phyloP scores from a whole-genome alignment of 352 stramenopile genomes.

The Globisporangium parvum region DNA sequence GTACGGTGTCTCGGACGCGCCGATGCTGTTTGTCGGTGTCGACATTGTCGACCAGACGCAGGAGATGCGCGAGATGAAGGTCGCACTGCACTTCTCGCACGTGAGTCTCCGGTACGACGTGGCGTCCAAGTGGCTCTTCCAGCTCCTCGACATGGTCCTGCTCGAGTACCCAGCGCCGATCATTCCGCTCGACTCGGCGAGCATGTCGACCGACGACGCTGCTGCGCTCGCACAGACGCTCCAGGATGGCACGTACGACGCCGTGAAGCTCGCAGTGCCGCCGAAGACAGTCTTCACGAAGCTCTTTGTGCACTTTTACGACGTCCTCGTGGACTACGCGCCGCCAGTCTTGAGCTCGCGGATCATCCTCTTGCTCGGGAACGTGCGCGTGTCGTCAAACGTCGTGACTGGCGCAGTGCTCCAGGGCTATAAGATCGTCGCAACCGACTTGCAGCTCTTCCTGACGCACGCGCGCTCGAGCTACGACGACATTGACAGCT shows the following conservation, averaged over 20 bases:
- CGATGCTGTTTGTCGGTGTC: slow-evolving; percentile 73
- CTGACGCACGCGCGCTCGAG: slow-evolving; percentile 50
- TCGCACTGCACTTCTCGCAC: slow-evolving; percentile 82
- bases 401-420: slow-evolving; percentile 81
- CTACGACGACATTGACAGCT: slow-evolving; percentile 70
- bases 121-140: slow-evolving; percentile 72
- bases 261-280: slow-evolving; percentile 56
- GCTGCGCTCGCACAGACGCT: slow-evolving; percentile 33
- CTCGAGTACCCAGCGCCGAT: slow-evolving; percentile 80
- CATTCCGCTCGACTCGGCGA: slow-evolving; percentile 75
- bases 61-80: slow-evolving; percentile 86
- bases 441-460: slow-evolving; percentile 65
- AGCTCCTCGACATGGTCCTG: slow-evolving; percentile 69
- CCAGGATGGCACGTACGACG: slow-evolving; percentile 28
- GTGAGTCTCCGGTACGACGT: slow-evolving; percentile 79
- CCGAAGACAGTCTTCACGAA: slow-evolving; percentile 86
- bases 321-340: slow-evolving; percentile 76
- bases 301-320: slow-evolving; percentile 82
- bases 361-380: slow-evolving; percentile 72
- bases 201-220: slow-evolving; percentile 50
- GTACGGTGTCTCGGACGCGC: slow-evolving; percentile 65
- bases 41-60: slow-evolving; percentile 80
- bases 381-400: slow-evolving; percentile 76
- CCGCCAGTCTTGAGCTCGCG: slow-evolving; percentile 52
- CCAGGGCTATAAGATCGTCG: slow-evolving; percentile 82